These are phyloP conservation scores for Asterophora lycoperdoides DNA, from an alignment of 768 basidiomycete genomes.

Conservation along the genomic window DNA sequence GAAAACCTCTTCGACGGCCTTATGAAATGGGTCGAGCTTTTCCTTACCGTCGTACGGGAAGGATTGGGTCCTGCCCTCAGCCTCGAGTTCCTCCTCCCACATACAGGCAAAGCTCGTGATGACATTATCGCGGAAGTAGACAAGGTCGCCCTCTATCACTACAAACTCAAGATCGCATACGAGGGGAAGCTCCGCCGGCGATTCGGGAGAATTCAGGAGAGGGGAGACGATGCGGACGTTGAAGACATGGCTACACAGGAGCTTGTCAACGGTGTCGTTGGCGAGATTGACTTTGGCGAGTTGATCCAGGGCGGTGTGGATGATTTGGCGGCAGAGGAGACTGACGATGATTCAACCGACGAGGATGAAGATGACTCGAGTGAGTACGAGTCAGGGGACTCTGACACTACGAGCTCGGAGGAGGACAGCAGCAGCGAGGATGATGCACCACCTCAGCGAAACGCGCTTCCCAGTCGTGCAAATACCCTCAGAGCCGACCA, in stretches of 20 bases:
- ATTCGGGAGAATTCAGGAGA: constrained; percentile 58
- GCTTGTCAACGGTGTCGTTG: constrained; percentile 76
- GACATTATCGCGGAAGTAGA: constrained; percentile 85
- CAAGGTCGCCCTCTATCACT: constrained; percentile 86
- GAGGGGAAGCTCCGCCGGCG: constrained; percentile 88
- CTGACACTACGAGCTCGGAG: constrained; percentile 13
- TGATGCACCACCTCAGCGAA: background rate
- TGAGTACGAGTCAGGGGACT: constrained; percentile 24
- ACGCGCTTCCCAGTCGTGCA: constrained; percentile 8
- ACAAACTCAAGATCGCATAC: constrained; percentile 87
- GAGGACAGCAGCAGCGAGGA: constrained; percentile 31
- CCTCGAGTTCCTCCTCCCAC: constrained; percentile 88
- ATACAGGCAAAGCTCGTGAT: constrained; percentile 70
- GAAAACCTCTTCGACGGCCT: constrained; percentile 89
- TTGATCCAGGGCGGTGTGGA: constrained; percentile 73
- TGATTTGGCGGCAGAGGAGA: constrained; percentile 76
- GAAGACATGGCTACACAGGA: constrained; percentile 83
- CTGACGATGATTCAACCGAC: constrained; percentile 42
- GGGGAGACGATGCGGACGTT: constrained; percentile 49
- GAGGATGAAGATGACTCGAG: constrained; percentile 30
- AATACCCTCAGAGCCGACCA: constrained; percentile 10
- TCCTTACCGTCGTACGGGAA: constrained; percentile 85
- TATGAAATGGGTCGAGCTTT: constrained; percentile 96
- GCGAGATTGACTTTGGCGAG: constrained; percentile 78
- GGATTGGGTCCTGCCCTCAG: constrained; percentile 74